Base-by-base conservation (phyloP, 345 rosid species). In the Tarenaya hassleriana region DNA sequence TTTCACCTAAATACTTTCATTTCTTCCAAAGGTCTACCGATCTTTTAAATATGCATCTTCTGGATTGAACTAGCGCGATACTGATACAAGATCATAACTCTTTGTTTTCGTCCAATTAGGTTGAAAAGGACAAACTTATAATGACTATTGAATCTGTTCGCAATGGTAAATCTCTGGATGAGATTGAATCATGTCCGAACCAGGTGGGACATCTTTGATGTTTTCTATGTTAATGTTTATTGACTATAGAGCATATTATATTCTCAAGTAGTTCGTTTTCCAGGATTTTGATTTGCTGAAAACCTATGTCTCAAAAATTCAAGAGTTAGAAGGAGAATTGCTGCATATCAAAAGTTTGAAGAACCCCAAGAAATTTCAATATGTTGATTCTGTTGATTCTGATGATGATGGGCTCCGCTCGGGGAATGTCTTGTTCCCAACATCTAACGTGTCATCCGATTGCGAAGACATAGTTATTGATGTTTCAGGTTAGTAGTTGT, bases 141-240 rank as follows among this genome's bases (percentile, higher is more conserved):
- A 71, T 85, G 79, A 78, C 71, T 73, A 73, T 92, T 55, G 95
- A 92, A 71, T 73, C 83, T 46, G 79, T 71, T 58, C 84, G 95
- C 46, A 76, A 72, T 52, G 94, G 98, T 50, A 83, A 78, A 78
- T 63, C 95, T 38, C 83, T 90, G 90, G 95, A 92, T 54, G 98
- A 92, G 64, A 78, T 81, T 66, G 94, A 83, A 32, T 62, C 76
- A 27, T 56, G 62, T 52, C 34, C 69, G 63, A 66, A 67, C 69
- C 74, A 76, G 94, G 97, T 86, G 4, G 15, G 69, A 16, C 20
- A 34, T 33, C 46, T 29, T 53, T 54, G 21, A 16, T 38, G 2
- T 14, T 59, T 49, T 44, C 17, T 37, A 40, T 29, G 18, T 43
- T 61, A 11, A 29, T 31, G 42, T 61, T 4, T 37, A 32, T 8